Conservation (phyloP, 1,284 basidiomycete species). For the Pterulicium gracile region DNA sequence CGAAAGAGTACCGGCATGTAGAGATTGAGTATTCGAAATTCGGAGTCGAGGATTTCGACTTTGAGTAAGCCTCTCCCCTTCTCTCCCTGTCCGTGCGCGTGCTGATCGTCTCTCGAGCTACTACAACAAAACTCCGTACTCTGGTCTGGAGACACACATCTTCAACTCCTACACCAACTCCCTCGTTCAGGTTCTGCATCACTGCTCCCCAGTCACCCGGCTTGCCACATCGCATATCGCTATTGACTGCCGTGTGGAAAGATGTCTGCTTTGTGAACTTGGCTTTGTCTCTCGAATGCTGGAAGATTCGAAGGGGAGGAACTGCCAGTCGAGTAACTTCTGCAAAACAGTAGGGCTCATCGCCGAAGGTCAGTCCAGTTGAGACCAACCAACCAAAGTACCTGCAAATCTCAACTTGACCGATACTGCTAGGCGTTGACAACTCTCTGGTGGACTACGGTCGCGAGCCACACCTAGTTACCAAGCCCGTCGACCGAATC, state of each 20-base stretch:
- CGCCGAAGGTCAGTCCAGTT: conserved; percentile 69
- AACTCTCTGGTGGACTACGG: conserved; percentile 87
- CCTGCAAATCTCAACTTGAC: too few relatives aligned
- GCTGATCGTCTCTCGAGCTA: conserved; percentile 41
- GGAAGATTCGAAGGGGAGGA: conserved; percentile 87
- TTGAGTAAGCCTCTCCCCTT: conserved; percentile 47
- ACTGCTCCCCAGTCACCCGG: conserved; percentile 65
- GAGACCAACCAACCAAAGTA: too few relatives aligned
- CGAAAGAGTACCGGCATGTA: conserved; percentile 81
- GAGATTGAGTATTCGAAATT: conserved; percentile 99
- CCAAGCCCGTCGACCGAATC: conserved; percentile 53
- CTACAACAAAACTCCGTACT: conserved; percentile 84
- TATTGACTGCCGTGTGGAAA: conserved; percentile 77
- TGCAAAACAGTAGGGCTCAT: conserved; percentile 83
- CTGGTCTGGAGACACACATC: conserved; percentile 95
- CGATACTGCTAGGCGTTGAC: too few relatives aligned
- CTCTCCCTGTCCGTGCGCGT: conserved; percentile 1
- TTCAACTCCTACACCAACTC: conserved; percentile 96
- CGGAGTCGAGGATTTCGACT: conserved; percentile 99
- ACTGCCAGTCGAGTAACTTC: conserved; percentile 96
- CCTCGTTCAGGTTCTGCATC: conserved; percentile 85
- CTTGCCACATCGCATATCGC: conserved; percentile 90
- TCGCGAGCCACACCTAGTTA: conserved; percentile 35
- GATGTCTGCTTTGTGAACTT: conserved; percentile 91
- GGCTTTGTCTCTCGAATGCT: conserved; percentile 96